Evolutionary conservation across 1,139 yeast species (phyloP).

Genomic region (Taiozyma onychis): DNA sequence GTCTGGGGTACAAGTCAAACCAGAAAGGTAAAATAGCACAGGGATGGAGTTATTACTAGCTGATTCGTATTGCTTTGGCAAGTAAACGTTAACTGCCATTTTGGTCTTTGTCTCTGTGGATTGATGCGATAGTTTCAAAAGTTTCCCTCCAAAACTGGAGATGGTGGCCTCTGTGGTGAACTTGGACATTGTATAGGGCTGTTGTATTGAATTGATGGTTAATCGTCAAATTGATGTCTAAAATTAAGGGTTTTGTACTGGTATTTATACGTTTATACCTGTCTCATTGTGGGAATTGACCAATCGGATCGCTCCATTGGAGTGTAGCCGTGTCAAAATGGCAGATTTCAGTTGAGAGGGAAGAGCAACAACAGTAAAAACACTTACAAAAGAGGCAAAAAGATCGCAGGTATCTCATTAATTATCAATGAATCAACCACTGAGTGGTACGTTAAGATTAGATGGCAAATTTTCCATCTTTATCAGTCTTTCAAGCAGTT

Average conservation of each 20-base stretch:
- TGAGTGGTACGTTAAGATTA: no score
- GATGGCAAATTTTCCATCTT: no score
- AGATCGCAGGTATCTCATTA: no score
- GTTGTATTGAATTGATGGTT: not conserved
- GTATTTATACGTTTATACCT: not conserved
- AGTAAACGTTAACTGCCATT: slow-evolving; percentile 79
- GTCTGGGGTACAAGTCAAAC: slow-evolving; percentile 90
- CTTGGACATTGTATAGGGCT: slow-evolving; percentile 30
- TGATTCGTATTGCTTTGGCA: slow-evolving; percentile 53
- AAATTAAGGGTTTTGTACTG: not conserved
- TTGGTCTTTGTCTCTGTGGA: slow-evolving; percentile 60
- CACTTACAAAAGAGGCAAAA: not conserved
- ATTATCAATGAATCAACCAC: no score
- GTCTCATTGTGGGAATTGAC: not conserved
- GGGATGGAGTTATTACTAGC: slow-evolving; percentile 44
- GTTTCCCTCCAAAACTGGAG: slow-evolving; percentile 67
- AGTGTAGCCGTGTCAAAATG: not conserved
- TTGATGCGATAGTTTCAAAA: slow-evolving; percentile 69
- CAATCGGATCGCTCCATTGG: not conserved
- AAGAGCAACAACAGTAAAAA: no score
- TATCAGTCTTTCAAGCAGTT: no score
- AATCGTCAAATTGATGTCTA: no score
- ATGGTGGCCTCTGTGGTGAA: slow-evolving; percentile 55
- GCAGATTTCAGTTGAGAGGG: not conserved
- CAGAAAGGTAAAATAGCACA: slow-evolving; percentile 75